These are phyloP conservation scores for Neurospora sp. DNA, from an alignment of 495 filamentous ascomycete genomes.

Conservation along the genomic window DNA sequence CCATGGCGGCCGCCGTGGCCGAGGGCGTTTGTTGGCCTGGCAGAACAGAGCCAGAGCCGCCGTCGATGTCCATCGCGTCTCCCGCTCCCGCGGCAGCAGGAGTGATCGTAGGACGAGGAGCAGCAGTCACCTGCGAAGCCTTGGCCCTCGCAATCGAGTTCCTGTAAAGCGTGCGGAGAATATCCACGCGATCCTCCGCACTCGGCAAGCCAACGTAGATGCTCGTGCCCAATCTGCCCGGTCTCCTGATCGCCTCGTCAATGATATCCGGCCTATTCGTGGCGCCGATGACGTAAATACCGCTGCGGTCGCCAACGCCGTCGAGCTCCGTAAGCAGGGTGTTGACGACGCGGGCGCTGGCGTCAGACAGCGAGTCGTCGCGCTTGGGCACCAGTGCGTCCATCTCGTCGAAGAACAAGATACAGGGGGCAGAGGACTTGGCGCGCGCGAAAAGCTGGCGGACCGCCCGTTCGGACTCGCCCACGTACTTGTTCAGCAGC, in stretches of 20 bases:
- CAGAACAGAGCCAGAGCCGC: not conserved
- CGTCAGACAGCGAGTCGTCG: conserved; percentile 71
- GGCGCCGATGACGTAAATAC: conserved; percentile 91
- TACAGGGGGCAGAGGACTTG: conserved; percentile 75
- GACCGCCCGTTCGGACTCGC: conserved; percentile 87
- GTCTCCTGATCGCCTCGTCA: conserved; percentile 88
- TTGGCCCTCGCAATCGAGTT: conserved; percentile 44
- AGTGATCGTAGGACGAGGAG: not conserved
- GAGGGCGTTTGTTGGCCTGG: not conserved
- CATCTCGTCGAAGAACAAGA: conserved; percentile 96
- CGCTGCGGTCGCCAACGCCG: conserved; percentile 66
- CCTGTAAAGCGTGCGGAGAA: conserved; percentile 65
- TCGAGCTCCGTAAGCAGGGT: conserved; percentile 95
- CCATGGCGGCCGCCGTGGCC: not conserved
- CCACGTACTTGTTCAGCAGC: conserved; percentile 89
- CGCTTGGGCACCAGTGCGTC: conserved; percentile 84
- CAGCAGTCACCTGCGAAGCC: conserved; percentile 26
- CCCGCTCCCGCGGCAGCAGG: not conserved
- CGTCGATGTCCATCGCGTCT: conserved; percentile 1
- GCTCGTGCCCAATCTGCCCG: conserved; percentile 78
- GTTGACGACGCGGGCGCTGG: conserved; percentile 84
- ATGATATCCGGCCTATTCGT: conserved; percentile 96
- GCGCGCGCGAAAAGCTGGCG: conserved; percentile 88
- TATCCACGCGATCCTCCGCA: conserved; percentile 70
- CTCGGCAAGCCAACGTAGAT: conserved; percentile 86